Evolutionary conservation across 306 rosid genomes (phyloP), one percentile per base, ranked within the genome.

Genomic region (Comarum palustre): DNA sequence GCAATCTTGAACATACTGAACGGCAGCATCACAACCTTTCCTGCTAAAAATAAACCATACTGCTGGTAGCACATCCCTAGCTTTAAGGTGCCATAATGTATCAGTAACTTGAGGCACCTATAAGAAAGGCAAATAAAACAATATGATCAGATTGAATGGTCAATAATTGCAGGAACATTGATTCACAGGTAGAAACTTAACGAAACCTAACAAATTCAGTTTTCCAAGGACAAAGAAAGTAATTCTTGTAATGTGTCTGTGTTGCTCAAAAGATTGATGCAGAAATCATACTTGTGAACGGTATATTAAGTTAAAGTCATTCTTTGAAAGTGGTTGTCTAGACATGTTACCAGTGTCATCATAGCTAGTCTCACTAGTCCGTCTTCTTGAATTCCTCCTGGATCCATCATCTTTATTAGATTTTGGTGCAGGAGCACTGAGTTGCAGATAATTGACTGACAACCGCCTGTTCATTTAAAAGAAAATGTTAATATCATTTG

Each of bases 21-120:
- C 96, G 43, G 96, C 92, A 0, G 92, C 95, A 87, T 94, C 98
- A 76, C 98, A 94, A 71, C 98, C 98, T 79, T 89, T 94, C 87
- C 98, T 87, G 88, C 98, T 94, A 88, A 94, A 94, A 76, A 94
- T 94, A 85, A 94, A 94, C 98, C 98, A 94, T 72, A 94, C 80
- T 73, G 97, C 95, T 63, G 98, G 98, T 47, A 94, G 94, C 94
- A 94, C 91, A 75, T 89, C 92, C 84, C 84, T 87, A 43, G 83
- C 71, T 85, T 91, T 83, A 45, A 91, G 97, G 50, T 94, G 92
- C 91, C 87, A 85, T 80, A 94, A 84, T 4, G 97, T 91, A 82
- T 94, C 97, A 11, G 79, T 79, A 55, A 86, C 81, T 84, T 89
- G 98, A 82, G 98, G 97, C 84, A 91, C 97, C 98, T 94, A 86